phyloP scores from a whole-genome alignment of 202 grass and related monocot genomes.

The Cymbopogon flexuosus region DNA sequence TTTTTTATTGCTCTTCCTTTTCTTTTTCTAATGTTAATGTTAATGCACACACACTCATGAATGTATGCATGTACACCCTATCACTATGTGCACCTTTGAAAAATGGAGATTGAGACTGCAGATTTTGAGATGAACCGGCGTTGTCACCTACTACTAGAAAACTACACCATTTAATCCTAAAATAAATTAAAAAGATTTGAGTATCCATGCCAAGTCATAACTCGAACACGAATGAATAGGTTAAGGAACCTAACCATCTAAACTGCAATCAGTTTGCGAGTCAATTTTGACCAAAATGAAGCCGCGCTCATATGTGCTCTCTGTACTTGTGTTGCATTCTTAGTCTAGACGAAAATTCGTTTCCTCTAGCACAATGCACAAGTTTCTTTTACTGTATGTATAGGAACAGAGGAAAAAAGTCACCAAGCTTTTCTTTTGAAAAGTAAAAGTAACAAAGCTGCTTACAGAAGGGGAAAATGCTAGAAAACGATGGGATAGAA shows the following conservation, averaged over 20 bases:
- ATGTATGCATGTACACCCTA: too few species aligned
- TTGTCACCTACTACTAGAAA: too few species aligned
- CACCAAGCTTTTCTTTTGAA: background rate
- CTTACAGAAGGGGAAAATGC: background rate
- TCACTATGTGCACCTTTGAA: too few species aligned
- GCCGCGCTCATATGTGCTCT: background rate
- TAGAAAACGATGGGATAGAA: background rate
- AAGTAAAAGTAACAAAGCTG: background rate
- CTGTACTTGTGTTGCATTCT: background rate
- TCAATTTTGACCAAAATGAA: background rate
- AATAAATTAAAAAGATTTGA: background rate
- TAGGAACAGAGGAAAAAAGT: background rate
- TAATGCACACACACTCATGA: too few species aligned
- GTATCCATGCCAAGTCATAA: accelerated
- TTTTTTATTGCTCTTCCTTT: too few species aligned
- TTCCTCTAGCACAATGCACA: background rate
- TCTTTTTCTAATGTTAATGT: too few species aligned
- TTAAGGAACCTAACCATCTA: background rate
- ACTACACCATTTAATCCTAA: background rate
- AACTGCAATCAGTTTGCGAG: background rate
- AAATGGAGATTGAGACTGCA: accelerated
- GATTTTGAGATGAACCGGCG: too few species aligned
- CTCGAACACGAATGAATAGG: background rate
- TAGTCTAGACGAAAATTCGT: background rate
- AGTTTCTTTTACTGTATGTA: background rate